Conservation (phyloP, 2,329 filamentous ascomycete genomes). For the Fusarium sambucinum region DNA sequence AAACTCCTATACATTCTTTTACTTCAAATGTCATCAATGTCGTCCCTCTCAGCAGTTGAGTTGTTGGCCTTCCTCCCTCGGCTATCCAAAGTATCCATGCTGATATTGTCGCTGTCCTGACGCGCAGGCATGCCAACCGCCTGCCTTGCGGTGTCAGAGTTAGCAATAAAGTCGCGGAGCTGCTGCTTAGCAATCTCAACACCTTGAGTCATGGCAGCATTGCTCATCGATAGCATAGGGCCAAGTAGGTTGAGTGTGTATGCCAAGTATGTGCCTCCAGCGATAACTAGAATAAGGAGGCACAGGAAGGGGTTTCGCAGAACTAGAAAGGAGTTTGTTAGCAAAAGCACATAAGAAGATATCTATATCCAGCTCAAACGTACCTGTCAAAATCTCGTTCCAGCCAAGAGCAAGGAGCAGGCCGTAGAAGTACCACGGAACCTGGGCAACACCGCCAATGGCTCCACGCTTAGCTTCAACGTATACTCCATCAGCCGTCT, state of each 20-base stretch:
- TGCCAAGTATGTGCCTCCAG: conserved; percentile 84
- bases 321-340: conserved; percentile 65
- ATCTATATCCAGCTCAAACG: conserved; percentile 52
- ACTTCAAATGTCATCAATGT: conserved; percentile 71
- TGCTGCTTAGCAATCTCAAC: conserved; percentile 92
- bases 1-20: conserved; percentile 47
- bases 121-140: conserved; percentile 80
- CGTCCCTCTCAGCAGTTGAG: conserved; percentile 50
- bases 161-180: conserved; percentile 89
- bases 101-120: conserved; percentile 62
- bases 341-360: background rate
- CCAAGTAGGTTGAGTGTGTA: conserved; percentile 96
- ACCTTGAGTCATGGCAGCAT: conserved; percentile 87
- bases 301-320: conserved; percentile 95
- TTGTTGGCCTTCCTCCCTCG: conserved; percentile 64
- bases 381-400: conserved; percentile 97
- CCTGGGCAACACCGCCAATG: conserved; percentile 92
- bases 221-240: conserved; percentile 94
- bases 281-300: conserved; percentile 83
- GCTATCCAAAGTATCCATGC: conserved; percentile 71
- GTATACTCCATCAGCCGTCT: conserved; percentile 96
- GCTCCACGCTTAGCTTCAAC: conserved; percentile 98
- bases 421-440: conserved; percentile 95
- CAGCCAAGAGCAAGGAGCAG: conserved; percentile 92
- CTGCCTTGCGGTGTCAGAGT: conserved; percentile 84